A percentile compares a stretch with the other conserved stretches of the same genome.
phyloP scores from a whole-genome alignment of 257 asterid genomes.

The Solanum stenotomum region DNA sequence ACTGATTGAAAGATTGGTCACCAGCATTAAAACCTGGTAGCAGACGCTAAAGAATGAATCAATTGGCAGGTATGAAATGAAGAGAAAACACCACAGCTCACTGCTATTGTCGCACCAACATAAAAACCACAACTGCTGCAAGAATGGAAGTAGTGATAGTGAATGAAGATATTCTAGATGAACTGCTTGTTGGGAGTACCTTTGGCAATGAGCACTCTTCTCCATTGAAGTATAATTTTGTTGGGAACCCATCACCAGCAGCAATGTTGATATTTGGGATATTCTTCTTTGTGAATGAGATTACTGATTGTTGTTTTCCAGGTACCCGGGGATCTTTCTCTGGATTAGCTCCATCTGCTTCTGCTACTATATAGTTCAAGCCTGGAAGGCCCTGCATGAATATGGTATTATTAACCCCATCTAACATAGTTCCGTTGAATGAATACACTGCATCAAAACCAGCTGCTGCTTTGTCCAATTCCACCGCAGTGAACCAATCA shows the following conservation, averaged over 20 bases:
- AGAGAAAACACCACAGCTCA: background rate
- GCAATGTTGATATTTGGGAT: slow-evolving; percentile 53
- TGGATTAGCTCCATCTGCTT: slow-evolving; percentile 46
- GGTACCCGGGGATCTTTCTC: slow-evolving; percentile 53
- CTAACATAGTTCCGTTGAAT: slow-evolving; percentile 55
- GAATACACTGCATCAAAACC: slow-evolving; percentile 84
- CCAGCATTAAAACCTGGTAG: background rate
- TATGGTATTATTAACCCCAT: slow-evolving; percentile 52
- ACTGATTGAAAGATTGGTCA: background rate
- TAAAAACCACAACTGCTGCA: slow-evolving; percentile 9
- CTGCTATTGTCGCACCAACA: slow-evolving; percentile 38
- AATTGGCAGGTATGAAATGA: slow-evolving; percentile 21
- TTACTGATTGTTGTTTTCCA: slow-evolving; percentile 88
- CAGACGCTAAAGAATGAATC: slow-evolving; percentile 50
- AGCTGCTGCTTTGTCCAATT: slow-evolving; percentile 41
- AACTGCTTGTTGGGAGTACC: slow-evolving; percentile 44
- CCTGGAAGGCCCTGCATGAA: slow-evolving; percentile 82
- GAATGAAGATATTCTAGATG: slow-evolving; percentile 24
- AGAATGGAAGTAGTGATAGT: slow-evolving; percentile 6
- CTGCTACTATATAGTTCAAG: slow-evolving; percentile 71
- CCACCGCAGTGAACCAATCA: slow-evolving; percentile 84
- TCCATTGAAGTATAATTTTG: slow-evolving; percentile 84
- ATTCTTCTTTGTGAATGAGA: slow-evolving; percentile 76
- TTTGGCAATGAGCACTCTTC: slow-evolving; percentile 78
- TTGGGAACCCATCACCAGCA: slow-evolving; percentile 80